Base-by-base conservation (phyloP, 2,329 filamentous ascomycete genomes). In the Pseudogymnoascus sp. region DNA sequence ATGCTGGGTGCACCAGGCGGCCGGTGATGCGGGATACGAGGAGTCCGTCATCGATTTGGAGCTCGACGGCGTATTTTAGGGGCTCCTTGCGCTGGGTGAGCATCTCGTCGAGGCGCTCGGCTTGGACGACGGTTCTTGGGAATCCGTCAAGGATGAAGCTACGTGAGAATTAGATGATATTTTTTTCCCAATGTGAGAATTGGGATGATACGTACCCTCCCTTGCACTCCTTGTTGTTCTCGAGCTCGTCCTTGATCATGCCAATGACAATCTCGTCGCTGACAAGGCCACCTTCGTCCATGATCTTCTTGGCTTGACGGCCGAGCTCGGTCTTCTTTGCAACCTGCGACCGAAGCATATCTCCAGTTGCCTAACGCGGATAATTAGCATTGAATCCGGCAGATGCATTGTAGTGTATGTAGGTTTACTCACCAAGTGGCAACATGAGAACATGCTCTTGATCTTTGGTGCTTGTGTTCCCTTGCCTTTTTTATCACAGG, bases 101-200 rank as follows among this genome's bases (percentile, higher is more conserved):
- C 94, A 99, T 99, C 69, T 84, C 81, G 77, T 99, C 94, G 72
- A 99, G 88, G 72, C 92, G 87, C 80, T 97, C 87, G 64, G 94
- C 94, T 78, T 99, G 94, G 62, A 90, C 86, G 59, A 99, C 93
- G 62, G 94, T 99, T 72, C 94, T 90, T 62, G 94, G 94, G 83
- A 99, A 99, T 67, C 94, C 94, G 75, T 99, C 94, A 70, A 99
- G 89, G 73, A 99, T 99, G 82, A 99, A 99, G 69, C 93, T 96
- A 70, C 43, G 43, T 54, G 57, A 61, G 59, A 67, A 22, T 43
- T n/a, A 25, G 61, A 67, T 61, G 67, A 63, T 34, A 25, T 58
- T 16, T 37, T 58, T 41, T 9, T 32, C 9, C 4, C 6, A 16
- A 57, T 30, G 47, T 34, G n/a, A 47, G 32, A n/a, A 18, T 14